Evolutionary conservation across 2,329 filamentous ascomycete species (phyloP).

Genomic region (Aspergillus fructus): DNA sequence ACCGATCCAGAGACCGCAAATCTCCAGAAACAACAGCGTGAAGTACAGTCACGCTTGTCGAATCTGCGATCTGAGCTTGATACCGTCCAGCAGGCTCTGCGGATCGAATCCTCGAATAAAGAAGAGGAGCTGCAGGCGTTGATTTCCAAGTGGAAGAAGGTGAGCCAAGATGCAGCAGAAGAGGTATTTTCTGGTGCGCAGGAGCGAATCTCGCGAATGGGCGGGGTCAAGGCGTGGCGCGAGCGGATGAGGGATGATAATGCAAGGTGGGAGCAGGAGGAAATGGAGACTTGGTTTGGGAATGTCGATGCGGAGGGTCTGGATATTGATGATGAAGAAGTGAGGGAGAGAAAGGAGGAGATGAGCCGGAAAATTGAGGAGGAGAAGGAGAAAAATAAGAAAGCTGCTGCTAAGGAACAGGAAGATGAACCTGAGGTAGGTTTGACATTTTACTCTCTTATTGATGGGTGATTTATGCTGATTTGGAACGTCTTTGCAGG

Average conservation of each 20-base stretch:
- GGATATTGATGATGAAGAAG: constrained; percentile 35
- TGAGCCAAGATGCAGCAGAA: constrained; percentile 64
- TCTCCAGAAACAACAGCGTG: constrained; percentile 38
- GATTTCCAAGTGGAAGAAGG: constrained; percentile 60
- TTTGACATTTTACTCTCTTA: constrained; percentile 12
- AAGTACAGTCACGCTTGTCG: constrained; percentile 32
- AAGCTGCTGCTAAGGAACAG: constrained; percentile 31
- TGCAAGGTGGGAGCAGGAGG: constrained; percentile 39
- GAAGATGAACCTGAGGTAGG: constrained; percentile 24
- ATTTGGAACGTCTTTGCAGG: constrained; percentile 37
- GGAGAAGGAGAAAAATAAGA: constrained; percentile 33
- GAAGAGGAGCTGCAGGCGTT: constrained; percentile 59
- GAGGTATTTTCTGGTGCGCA: constrained; percentile 63
- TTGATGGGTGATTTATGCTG: constrained; percentile 53
- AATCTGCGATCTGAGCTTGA: constrained; percentile 47
- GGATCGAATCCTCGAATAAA: constrained; percentile 46
- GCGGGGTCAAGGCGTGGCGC: constrained; percentile 59
- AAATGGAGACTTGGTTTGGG: constrained; percentile 39
- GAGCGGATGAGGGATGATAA: constrained; percentile 48
- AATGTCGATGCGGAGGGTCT: constrained; percentile 32
- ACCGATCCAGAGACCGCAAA: constrained; percentile 27
- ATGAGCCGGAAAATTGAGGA: constrained; percentile 43
- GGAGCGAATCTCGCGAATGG: constrained; percentile 63
- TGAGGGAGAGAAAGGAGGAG: constrained; percentile 37
- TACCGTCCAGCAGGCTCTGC: constrained; percentile 52